These are phyloP conservation scores for Colletotrichum sp. DNA, from an alignment of 2,329 filamentous ascomycete species.

Conservation along the genomic window DNA sequence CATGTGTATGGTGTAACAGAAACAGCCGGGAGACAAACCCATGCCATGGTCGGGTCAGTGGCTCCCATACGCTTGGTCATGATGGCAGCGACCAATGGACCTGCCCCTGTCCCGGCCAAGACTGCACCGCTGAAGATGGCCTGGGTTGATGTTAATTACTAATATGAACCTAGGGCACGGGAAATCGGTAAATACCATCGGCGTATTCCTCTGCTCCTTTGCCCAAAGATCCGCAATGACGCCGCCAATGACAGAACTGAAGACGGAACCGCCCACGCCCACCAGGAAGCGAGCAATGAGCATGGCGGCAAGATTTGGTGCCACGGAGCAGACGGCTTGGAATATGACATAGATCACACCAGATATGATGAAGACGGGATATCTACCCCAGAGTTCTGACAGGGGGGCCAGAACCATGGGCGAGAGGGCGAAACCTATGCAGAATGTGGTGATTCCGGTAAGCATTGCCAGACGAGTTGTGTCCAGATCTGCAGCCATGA, in stretches of 20 bases:
- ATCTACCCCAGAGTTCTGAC: slow-evolving; percentile 85
- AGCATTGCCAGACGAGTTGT: slow-evolving; percentile 71
- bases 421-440: slow-evolving; percentile 77
- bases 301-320: slow-evolving; percentile 74
- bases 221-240: slow-evolving; percentile 88
- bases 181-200: slow-evolving; percentile 60
- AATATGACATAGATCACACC: slow-evolving; percentile 75
- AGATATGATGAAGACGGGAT: slow-evolving; percentile 79
- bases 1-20: neutral
- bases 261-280: slow-evolving; percentile 78
- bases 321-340: slow-evolving; percentile 76
- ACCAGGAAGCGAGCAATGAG: slow-evolving; percentile 76
- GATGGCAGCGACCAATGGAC: slow-evolving; percentile 74
- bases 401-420: slow-evolving; percentile 91
- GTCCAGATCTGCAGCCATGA: slow-evolving; percentile 70
- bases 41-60: slow-evolving; percentile 33
- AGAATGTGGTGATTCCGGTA: slow-evolving; percentile 82
- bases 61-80: slow-evolving; percentile 66
- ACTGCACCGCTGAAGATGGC: slow-evolving; percentile 83
- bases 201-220: slow-evolving; percentile 79
- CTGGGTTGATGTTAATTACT: neutral
- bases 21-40: neutral
- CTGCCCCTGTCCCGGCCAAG: slow-evolving; percentile 79
- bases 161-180: neutral
- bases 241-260: slow-evolving; percentile 91